Conservation (phyloP, 140 eudicot genomes). For the Senecio squalidus region DNA sequence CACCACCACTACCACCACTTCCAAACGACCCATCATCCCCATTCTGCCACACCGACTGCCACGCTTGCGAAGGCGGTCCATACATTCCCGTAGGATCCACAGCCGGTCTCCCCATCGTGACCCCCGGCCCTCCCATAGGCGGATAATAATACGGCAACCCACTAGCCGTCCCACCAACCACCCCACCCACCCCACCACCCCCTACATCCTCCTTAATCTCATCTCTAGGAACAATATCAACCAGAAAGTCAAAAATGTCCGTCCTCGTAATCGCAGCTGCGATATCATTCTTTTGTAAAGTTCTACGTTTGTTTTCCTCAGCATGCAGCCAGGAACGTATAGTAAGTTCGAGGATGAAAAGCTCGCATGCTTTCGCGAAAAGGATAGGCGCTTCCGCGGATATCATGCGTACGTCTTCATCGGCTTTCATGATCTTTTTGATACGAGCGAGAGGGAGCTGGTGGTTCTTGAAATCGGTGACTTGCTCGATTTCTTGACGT, state of each 20-base stretch:
- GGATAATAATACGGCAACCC: conserved; percentile 78
- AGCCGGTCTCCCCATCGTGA: conserved; percentile 72
- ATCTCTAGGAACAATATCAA: conserved; percentile 78
- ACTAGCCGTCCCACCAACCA: conserved; percentile 37
- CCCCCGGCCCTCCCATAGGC: conserved; percentile 62
- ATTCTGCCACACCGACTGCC: conserved; percentile 91
- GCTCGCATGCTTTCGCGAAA: conserved; percentile 92
- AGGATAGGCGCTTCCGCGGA: conserved; percentile 87
- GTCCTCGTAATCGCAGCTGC: conserved; percentile 85
- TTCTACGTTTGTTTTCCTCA: conserved; percentile 80
- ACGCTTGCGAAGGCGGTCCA: conserved; percentile 72
- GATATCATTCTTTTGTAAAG: conserved; percentile 79
- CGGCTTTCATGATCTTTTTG: conserved; percentile 91
- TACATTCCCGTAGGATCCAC: conserved; percentile 50
- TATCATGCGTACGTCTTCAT: conserved; percentile 89
- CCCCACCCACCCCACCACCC: conserved; percentile 34
- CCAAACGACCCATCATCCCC: conserved; percentile 63
- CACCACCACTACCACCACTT: conserved; percentile 49
- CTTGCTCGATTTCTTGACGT: conserved; percentile 80
- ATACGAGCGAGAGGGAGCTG: conserved; percentile 81
- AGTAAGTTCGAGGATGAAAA: conserved; percentile 83
- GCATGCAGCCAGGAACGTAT: conserved; percentile 93
- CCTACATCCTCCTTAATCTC: conserved; percentile 69
- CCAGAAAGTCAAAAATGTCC: conserved; percentile 82
- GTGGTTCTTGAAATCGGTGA: conserved; percentile 83